Conservation (phyloP, 345 rosid genomes). For the Sisymbrium altissimum region DNA sequence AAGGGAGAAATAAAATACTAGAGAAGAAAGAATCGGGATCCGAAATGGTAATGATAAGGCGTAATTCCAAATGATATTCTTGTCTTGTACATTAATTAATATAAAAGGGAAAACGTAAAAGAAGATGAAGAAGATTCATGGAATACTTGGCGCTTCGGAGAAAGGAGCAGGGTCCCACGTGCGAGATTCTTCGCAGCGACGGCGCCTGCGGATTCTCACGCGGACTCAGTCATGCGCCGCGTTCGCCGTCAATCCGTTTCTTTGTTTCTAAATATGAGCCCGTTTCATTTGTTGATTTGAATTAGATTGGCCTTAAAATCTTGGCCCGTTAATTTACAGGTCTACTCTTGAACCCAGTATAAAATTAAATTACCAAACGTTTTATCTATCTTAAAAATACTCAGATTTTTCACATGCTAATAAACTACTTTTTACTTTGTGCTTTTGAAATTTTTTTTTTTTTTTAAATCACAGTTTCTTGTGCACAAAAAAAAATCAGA, state of each 20-base stretch:
- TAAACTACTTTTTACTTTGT: too few relatives aligned
- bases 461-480: too few relatives aligned
- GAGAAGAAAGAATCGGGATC: neutral
- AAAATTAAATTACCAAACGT: too few relatives aligned
- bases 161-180: neutral
- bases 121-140: neutral
- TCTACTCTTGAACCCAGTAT: too few relatives aligned
- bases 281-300: too few relatives aligned
- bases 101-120: neutral
- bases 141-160: neutral
- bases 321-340: too few relatives aligned
- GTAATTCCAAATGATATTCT: neutral
- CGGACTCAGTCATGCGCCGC: neutral
- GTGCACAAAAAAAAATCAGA: too few relatives aligned
- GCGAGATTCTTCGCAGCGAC: neutral
- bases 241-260: neutral
- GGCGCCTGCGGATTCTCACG: constrained; percentile 6
- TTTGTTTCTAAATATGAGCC: too few relatives aligned
- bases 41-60: neutral
- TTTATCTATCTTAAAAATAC: too few relatives aligned
- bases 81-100: neutral
- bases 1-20: neutral
- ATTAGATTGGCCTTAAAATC: too few relatives aligned
- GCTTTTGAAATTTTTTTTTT: too few relatives aligned
- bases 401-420: too few relatives aligned